Evolutionary conservation across 2,329 filamentous ascomycete genomes (phyloP), one percentile per base, ranked within the genome.

Genomic region (Dactylellina leptospora): DNA sequence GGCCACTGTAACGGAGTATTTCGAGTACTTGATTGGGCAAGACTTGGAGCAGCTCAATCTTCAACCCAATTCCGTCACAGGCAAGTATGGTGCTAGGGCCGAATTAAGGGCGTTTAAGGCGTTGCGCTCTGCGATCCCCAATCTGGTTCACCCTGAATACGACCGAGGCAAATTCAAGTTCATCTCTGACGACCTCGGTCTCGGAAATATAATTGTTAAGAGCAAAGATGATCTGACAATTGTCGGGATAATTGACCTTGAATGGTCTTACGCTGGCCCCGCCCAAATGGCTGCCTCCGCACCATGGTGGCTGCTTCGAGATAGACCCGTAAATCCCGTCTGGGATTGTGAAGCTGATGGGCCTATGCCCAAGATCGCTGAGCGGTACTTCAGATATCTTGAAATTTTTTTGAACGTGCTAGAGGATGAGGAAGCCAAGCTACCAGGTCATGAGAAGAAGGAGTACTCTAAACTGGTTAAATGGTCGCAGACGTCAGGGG

Each of bases 151-250:
- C 38, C 38, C 38, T 9, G 38, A 42, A 16, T 42, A 42, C 16
- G 38, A 42, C n/a, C 38, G n/a, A 9, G n/a, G 38, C 4, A 42
- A 42, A 42, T 42, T 42, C 38, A 42, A 42, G n/a, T 42, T 42
- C 38, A 16, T 42, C n/a, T 42, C 8, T 16, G 38, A 42, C n/a
- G 38, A 42, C 38, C n/a, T 42, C n/a, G 38, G 38, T 4, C 38
- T 42, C 16, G 38, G 38, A 42, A 42, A 42, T 16, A 16, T 42
- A 42, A 42, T 42, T 4, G 38, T 42, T 16, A 42, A 42, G 38
- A 42, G 38, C 38, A 16, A 8, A n/a, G 38, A 42, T 4, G 38
- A 42, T n/a, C 16, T 42, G 16, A 42, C 38, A 42, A 42, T 42
- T n/a, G 38, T 42, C n/a, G 38, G 8, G 16, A 4, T 42, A 9